Base-by-base conservation (phyloP, 805 yeast species). In the Scheffersomyces coipomensis region DNA sequence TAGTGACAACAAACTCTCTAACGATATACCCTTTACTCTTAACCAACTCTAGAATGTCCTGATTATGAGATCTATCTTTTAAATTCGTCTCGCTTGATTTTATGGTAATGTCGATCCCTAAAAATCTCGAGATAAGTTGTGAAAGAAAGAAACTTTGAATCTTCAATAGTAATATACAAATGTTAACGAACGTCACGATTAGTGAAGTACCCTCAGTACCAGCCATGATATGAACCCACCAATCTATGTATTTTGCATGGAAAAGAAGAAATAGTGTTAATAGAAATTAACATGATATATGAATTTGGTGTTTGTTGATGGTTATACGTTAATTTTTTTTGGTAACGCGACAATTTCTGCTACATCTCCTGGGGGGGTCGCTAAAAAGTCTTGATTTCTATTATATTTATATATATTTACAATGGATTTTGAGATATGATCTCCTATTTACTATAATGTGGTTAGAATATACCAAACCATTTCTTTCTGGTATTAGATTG, bases 1-100 rank as follows among this genome's bases (percentile, higher is more conserved):
- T 60, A 16, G 58, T 50, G 18, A 60, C 58, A 8, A 60, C 64
- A 40, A 58, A 62, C 35, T 60, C 66, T 30, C 56, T 43, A 3
- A 56, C 45, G 11, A 49, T 46, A 38, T 57, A 60, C 11, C 64
- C 64, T 15, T 40, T 38, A 11, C 44, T 45, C 7, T 42, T 42
- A 11, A 52, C 63, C 17, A 60, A 51, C 11, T 56, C 64, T 27
- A 44, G 25, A 12, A 59, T 58, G 38, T 56, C 53, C 22, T 42
- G 40, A 17, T 55, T 53, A 26, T 38, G 23, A 5, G 18, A 4
- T 27, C 10, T 11, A 8, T 27, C 18, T 27, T 27, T 9, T 13
- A 4, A 10, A 13, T 13, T 27, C 5, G 4, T 15, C 19, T 10
- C 17, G 11, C 24, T 18, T 4, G 30, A 27, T 7, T 11, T 23